phyloP scores from a whole-genome alignment of 1,284 basidiomycete species.

The Fomitopsis betulina region DNA sequence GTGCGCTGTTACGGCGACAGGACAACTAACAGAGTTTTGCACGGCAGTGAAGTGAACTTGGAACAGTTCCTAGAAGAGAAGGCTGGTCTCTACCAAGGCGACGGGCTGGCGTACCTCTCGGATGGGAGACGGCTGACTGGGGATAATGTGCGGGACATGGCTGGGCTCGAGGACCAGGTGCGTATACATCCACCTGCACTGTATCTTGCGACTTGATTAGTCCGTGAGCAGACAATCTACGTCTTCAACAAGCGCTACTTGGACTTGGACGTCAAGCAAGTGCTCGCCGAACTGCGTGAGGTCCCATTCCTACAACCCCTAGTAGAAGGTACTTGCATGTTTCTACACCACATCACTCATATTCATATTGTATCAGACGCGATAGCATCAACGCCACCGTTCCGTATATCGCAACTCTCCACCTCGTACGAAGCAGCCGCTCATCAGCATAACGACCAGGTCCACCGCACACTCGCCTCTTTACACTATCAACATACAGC shows the following conservation, averaged over 20 bases:
- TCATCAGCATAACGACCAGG: constrained; percentile 55
- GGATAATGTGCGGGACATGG: constrained; percentile 68
- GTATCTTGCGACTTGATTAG: background rate
- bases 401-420: constrained; percentile 61
- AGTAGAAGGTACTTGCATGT: constrained; percentile 51
- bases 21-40: background rate
- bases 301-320: constrained; percentile 58
- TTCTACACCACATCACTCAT: background rate
- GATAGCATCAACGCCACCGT: constrained; percentile 64
- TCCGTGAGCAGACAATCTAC: constrained; percentile 52
- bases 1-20: background rate
- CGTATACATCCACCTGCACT: constrained; percentile 14
- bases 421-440: constrained; percentile 59
- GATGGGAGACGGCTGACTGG: constrained; percentile 66
- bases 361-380: constrained; percentile 37
- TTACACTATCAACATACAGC: constrained; percentile 63
- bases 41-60: constrained; percentile 50
- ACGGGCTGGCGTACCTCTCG: constrained; percentile 70
- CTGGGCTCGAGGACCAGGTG: constrained; percentile 68
- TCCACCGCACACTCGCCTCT: constrained; percentile 44
- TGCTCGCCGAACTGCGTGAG: constrained; percentile 53
- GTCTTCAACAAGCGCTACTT: constrained; percentile 78
- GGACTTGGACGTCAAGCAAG: constrained; percentile 59
- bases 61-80: constrained; percentile 65
- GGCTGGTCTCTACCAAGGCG: constrained; percentile 59